phyloP scores from a whole-genome alignment of 75 land plant species.

The Pinus taeda region DNA sequence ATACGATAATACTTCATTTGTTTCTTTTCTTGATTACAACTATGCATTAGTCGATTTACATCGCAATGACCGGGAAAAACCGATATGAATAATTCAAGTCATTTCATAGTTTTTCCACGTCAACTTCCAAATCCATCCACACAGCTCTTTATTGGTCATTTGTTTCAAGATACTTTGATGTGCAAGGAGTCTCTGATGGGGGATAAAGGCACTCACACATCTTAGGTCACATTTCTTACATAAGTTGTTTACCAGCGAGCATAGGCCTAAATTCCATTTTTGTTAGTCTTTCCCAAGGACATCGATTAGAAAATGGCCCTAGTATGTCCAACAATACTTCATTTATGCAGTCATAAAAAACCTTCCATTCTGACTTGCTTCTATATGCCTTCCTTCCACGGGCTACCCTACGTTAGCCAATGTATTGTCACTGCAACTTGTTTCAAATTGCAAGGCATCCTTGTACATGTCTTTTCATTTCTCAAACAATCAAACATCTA shows the following conservation, averaged over 20 bases:
- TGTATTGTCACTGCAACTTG: constrained; percentile 9
- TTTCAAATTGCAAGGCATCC: constrained; percentile 6
- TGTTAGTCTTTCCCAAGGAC: constrained; percentile 11
- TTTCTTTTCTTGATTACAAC: too few species aligned
- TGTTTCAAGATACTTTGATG: constrained; percentile 27
- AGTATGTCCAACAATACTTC: constrained; percentile 47
- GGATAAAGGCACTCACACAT: constrained; percentile 25
- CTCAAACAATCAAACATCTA: constrained; percentile 49
- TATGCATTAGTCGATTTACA: too few species aligned
- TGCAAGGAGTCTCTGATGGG: constrained; percentile 6
- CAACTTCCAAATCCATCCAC: constrained; percentile 21
- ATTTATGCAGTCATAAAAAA: constrained; percentile 73
- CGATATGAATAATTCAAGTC: too few species aligned
- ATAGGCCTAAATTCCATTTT: not conserved
- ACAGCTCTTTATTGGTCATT: constrained; percentile 26
- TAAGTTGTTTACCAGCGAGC: constrained; percentile 12
- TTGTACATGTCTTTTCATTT: constrained; percentile 28
- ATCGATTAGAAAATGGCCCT: constrained; percentile 15
- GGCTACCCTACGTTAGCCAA: constrained; percentile 19
- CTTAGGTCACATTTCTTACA: constrained; percentile 36
- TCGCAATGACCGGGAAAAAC: too few species aligned
- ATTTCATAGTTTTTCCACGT: constrained; percentile 28
- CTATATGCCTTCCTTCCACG: constrained; percentile 24
- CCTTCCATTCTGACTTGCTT: constrained; percentile 44
- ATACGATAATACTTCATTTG: too few species aligned